Conservation (phyloP, 2,329 filamentous ascomycete genomes). For the Dactylellina leptospora region DNA sequence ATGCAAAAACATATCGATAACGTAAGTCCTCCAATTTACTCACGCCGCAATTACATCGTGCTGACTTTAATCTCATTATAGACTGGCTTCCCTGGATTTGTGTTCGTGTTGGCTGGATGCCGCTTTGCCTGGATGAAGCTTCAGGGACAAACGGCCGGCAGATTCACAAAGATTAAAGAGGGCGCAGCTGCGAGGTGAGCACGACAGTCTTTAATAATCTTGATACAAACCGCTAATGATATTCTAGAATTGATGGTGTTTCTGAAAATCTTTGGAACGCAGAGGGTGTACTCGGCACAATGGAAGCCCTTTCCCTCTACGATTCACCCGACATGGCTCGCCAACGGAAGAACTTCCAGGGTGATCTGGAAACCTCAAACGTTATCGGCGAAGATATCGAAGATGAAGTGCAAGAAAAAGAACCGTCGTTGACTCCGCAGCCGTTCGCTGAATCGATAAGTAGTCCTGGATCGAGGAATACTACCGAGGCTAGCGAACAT, state of each 20-base stretch:
- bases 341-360: slow-evolving; percentile 55
- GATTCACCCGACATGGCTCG: slow-evolving; percentile 54
- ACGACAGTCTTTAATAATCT: background rate
- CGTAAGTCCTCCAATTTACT: slow-evolving; percentile 3
- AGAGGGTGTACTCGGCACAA: slow-evolving; percentile 55
- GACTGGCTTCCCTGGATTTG: slow-evolving; percentile 55
- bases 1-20: slow-evolving; percentile 54
- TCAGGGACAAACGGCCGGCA: slow-evolving; percentile 54
- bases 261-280: slow-evolving; percentile 57
- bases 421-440: slow-evolving; percentile 33
- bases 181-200: slow-evolving; percentile 53
- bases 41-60: background rate
- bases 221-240: background rate
- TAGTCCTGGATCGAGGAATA: slow-evolving; percentile 20
- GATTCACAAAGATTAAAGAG: slow-evolving; percentile 56
- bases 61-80: slow-evolving; percentile 16
- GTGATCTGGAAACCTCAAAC: slow-evolving; percentile 53
- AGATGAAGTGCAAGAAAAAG: slow-evolving; percentile 8
- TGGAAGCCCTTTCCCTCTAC: slow-evolving; percentile 56
- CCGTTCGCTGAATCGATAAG: slow-evolving; percentile 4
- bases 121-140: slow-evolving; percentile 56
- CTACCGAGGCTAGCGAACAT: slow-evolving; percentile 28
- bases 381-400: slow-evolving; percentile 44
- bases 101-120: slow-evolving; percentile 55
- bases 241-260: slow-evolving; percentile 55